Evolutionary conservation across 106 monocot species (phyloP).

Genomic region (Narthecium ossifragum): DNA sequence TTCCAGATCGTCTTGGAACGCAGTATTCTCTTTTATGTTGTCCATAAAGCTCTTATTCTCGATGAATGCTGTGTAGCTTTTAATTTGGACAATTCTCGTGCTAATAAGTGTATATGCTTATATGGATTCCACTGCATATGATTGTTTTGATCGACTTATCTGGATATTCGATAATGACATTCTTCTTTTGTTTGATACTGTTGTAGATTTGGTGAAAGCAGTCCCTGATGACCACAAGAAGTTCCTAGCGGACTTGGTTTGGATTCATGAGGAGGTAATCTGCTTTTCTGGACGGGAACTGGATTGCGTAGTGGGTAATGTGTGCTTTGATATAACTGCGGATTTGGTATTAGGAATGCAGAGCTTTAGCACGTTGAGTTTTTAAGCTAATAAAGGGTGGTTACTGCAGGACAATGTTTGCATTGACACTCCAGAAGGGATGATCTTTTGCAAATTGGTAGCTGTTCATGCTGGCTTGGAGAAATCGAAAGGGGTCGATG

Average conservation of each 20-base stretch:
- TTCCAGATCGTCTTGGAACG: no score
- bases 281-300: background rate
- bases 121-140: no score
- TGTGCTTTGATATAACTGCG: no score
- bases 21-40: no score
- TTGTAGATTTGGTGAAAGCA: slow-evolving; percentile 61
- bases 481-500: slow-evolving; percentile 48
- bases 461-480: slow-evolving; percentile 91
- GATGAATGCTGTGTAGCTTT: no score
- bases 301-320: background rate
- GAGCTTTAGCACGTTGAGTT: background rate
- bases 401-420: slow-evolving; percentile 55
- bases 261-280: slow-evolving; percentile 89
- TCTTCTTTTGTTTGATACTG: background rate
- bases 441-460: slow-evolving; percentile 55
- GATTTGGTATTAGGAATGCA: background rate
- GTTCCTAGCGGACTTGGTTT: slow-evolving; percentile 68
- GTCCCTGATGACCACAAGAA: slow-evolving; percentile 80
- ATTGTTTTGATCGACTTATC: no score
- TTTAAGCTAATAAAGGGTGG: background rate
- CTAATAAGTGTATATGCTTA: no score
- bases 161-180: no score
- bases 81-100: no score
- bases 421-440: slow-evolving; percentile 52
- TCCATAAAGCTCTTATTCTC: no score